Evolutionary conservation across 352 stramenopile genomes (phyloP), one percentile per base, ranked within the genome.

Genomic region (Phytophthora macrochlamydospora): DNA sequence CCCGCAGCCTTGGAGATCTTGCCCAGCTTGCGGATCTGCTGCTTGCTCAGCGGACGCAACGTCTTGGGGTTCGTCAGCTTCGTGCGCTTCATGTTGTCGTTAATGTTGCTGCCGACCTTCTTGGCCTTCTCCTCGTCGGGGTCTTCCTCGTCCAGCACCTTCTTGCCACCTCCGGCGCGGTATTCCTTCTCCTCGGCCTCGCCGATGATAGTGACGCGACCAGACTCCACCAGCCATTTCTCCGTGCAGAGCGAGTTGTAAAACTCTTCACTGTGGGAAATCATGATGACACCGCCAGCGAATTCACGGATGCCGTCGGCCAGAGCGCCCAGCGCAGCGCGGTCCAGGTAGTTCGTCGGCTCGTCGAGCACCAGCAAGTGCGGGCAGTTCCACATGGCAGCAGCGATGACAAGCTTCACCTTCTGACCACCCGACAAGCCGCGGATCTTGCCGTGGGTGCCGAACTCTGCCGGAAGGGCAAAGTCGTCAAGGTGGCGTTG

Each of bases 281-380:
- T 92, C 83, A 94, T 92, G 59, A 94, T 89, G 32, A 83, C 72
- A 58, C 78, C 86, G 30, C 86, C 83, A 43, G 69, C 79, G 59
- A 91, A 92, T 48, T 86, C 78, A 42, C 83, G 83, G 51, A 94
- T 92, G 18, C 79, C 86, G 40, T 89, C 76, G 7, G 83, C 83
- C 35, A 91, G 53, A 8, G 84, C 81, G 28, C 79, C 83, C 1
- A 92, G 61, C 7, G 83, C 81, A 13, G 79, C 84, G 14, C 82
- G 81, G 43, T 97, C 89, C 51, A 97, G 65, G 75, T 94, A 94
- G 68, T 95, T 95, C 32, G 89, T 97, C 30, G 89, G 89, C 67
- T 97, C 89, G 73, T 97, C 89, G 18, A 96, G 75, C 71, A 96
- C 87, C 28, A 97, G 69, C 76, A 97, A 73, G 72, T 97, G 90